phyloP scores from a whole-genome alignment of 2,329 filamentous ascomycete genomes.

The Thermoascus crustaceus region DNA sequence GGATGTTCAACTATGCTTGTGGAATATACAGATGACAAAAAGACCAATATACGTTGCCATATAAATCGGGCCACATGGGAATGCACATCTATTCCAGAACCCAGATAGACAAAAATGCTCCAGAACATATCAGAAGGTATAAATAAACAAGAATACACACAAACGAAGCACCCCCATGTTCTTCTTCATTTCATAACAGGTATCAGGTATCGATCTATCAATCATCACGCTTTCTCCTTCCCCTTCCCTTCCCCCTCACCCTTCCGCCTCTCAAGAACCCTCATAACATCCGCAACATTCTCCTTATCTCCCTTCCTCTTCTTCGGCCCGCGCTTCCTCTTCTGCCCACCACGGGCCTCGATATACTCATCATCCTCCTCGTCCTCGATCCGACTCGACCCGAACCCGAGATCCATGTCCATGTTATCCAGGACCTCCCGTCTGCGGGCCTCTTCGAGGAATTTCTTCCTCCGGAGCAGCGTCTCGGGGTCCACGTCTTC shows the following conservation, averaged over 20 bases:
- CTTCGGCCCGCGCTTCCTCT: constrained; percentile 48
- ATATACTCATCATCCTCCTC: constrained; percentile 71
- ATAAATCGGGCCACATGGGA: no score
- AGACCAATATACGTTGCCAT: no score
- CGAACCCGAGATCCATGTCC: constrained; percentile 92
- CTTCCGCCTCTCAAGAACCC: constrained; percentile 61
- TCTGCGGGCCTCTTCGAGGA: constrained; percentile 55
- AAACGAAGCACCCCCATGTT: no score
- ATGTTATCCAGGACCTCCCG: constrained; percentile 70
- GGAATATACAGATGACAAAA: no score
- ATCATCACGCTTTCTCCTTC: not conserved
- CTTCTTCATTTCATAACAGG: no score
- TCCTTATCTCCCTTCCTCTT: constrained; percentile 50
- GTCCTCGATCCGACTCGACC: constrained; percentile 76
- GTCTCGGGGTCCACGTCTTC: constrained; percentile 52
- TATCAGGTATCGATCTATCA: not conserved
- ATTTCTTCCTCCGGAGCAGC: constrained; percentile 61
- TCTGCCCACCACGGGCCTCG: constrained; percentile 32
- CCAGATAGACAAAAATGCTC: no score
- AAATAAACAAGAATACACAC: no score
- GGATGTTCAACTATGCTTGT: no score
- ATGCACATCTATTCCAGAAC: no score
- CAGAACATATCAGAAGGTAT: no score
- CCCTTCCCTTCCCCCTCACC: constrained; percentile 22
- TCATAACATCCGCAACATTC: constrained; percentile 70